Evolutionary conservation across 2,329 filamentous ascomycete species (phyloP), one percentile per base, ranked within the genome.

Genomic region (Lomentospora prolificans): DNA sequence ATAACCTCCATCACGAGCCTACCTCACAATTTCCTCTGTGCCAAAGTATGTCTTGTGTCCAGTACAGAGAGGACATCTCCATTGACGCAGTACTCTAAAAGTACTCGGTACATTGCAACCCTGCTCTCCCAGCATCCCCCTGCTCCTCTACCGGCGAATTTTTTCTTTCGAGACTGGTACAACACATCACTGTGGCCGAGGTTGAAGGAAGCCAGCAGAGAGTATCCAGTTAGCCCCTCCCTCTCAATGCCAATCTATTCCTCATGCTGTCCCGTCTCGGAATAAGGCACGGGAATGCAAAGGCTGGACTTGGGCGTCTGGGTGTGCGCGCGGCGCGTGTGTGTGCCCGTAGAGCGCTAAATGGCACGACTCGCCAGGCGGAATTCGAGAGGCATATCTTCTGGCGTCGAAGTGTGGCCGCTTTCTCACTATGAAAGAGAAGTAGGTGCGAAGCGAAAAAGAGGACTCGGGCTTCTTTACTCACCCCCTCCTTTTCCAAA

Each of bases 1-100:
- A 62, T 62, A 61, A 54, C 60, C 58, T 55, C 50, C 46, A 55
- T 50, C 12, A 48, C 53, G 19, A 33, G 30, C 17, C 12, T 10
- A 50, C 39, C 14, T 3, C 12, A 54, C 36, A 44, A 25, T n/a
- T n/a, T 9, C 14, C 25, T 19, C n/a, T 27, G 31, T n/a, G 28
- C 33, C 33, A 25, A 54, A 22, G 22, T 44, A 46, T 9, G n/a
- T n/a, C 28, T 4, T 25, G 17, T 48, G 44, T 22, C 44, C 22
- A 22, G 17, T 27, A 22, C 44, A 4, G n/a, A 17, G 44, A 25
- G 22, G 17, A 9, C 44, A 17, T 22, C 22, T 22, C 44, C n/a
- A 41, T 48, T 48, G 44, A 22, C 12, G 44, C 44, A 41, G 44
- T 22, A 48, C 44, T 48, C 10, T 19, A 25, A 12, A 51, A 51